Evolutionary conservation across 2,329 filamentous ascomycete species (phyloP).

Genomic region (Xylariaceae sp.): DNA sequence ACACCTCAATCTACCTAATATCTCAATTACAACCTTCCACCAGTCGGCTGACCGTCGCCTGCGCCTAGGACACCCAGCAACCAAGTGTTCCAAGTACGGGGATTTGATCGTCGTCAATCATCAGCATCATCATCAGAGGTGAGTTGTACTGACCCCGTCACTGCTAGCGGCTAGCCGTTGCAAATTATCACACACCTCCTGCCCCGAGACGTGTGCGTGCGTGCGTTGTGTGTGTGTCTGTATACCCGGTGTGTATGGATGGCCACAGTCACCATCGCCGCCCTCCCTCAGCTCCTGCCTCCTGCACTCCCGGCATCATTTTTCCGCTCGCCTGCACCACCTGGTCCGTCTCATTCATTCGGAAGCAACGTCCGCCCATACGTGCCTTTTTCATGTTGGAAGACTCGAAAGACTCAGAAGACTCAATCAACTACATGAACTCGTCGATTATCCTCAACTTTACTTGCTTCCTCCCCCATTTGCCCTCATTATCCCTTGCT

Average conservation of each 20-base stretch:
- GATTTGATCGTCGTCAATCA: not conserved
- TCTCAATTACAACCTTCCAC: not conserved
- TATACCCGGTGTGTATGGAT: slow-evolving; percentile 5
- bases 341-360: not conserved
- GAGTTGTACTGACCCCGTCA: slow-evolving; percentile 11
- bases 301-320: slow-evolving; percentile 4
- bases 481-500: slow-evolving; percentile 2
- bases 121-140: slow-evolving; percentile 12
- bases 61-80: slow-evolving; percentile 9
- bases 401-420: not conserved
- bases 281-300: slow-evolving; percentile 3
- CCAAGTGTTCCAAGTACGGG: slow-evolving; percentile 4
- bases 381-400: not conserved
- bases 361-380: slow-evolving; percentile 3
- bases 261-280: slow-evolving; percentile 1
- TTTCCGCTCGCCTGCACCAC: slow-evolving; percentile 10
- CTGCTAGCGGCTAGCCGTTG: slow-evolving; percentile 7
- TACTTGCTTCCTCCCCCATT: not conserved
- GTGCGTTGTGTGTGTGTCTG: not conserved
- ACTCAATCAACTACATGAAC: slow-evolving; percentile 2
- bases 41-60: slow-evolving; percentile 13
- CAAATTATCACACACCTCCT: slow-evolving; percentile 13
- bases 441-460: not conserved
- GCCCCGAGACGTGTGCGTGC: slow-evolving; percentile 9
- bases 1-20: not conserved